Percentiles rank a stretch among this genome's conserved stretches.
Evolutionary conservation across 1,284 basidiomycete species (phyloP).

Genomic region (Coniferiporia weirii): DNA sequence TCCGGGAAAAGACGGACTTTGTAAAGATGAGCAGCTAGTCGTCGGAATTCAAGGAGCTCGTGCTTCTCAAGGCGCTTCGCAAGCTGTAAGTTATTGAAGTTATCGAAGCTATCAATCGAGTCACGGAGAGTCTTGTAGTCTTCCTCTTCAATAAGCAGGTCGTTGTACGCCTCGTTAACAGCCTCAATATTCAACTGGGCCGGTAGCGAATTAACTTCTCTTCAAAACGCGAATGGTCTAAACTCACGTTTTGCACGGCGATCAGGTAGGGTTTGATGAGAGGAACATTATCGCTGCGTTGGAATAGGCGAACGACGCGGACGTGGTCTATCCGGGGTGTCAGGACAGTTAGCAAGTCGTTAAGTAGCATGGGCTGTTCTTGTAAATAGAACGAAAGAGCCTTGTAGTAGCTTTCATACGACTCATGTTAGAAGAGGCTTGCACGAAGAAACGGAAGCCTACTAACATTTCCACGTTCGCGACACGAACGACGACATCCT

Average conservation of each 20-base stretch:
- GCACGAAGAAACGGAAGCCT: background rate
- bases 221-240: background rate
- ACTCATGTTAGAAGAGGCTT: constrained; percentile 13
- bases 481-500: constrained; percentile 90
- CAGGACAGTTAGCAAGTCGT: constrained; percentile 89
- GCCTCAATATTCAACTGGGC: constrained; percentile 86
- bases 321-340: constrained; percentile 92
- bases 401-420: constrained; percentile 71
- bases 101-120: constrained; percentile 96
- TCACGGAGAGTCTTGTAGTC: constrained; percentile 96
- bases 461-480: constrained; percentile 94
- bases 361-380: constrained; percentile 90
- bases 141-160: constrained; percentile 96
- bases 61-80: constrained; percentile 87
- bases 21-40: constrained; percentile 93
- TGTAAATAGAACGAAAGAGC: constrained; percentile 85
- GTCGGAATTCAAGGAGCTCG: constrained; percentile 91
- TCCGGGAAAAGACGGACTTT: constrained; percentile 53
- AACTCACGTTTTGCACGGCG: constrained; percentile 84
- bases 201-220: constrained; percentile 7
- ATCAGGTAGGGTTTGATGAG: constrained; percentile 95
- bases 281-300: constrained; percentile 92
- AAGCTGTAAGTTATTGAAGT: constrained; percentile 90
- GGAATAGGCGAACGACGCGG: constrained; percentile 94
- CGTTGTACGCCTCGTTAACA: constrained; percentile 97